Evolutionary conservation across 2,329 filamentous ascomycete species (phyloP).

Genomic region (Monilinia fructigena): DNA sequence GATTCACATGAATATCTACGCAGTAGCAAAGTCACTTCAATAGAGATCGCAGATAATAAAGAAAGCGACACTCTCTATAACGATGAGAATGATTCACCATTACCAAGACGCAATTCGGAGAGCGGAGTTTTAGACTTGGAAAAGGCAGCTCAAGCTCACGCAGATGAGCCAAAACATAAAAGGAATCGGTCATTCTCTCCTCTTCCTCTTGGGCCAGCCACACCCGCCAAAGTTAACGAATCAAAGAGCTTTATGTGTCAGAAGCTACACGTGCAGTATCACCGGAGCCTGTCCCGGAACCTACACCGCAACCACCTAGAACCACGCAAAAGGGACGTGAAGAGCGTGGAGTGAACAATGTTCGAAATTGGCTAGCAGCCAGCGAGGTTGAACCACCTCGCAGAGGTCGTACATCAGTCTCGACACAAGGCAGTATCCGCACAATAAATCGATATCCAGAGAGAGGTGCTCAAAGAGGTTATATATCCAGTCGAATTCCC

Average conservation of each 20-base stretch:
- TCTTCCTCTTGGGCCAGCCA: constrained; percentile 18
- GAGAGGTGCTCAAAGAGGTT: constrained; percentile 19
- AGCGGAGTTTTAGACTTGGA: constrained; percentile 37
- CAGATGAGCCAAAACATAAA: constrained; percentile 19
- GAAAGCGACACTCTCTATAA: constrained; percentile 26
- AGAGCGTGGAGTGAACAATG: constrained; percentile 20
- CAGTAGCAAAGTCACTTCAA: constrained; percentile 9
- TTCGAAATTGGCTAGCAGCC: constrained; percentile 36
- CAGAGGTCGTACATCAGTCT: constrained; percentile 33
- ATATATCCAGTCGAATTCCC: constrained; percentile 22
- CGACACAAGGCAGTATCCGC: constrained; percentile 35
- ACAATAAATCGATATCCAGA: constrained; percentile 30
- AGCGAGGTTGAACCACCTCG: constrained; percentile 24
- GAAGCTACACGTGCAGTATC: constrained; percentile 23
- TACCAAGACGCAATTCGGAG: constrained; percentile 40
- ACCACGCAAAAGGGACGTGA: constrained; percentile 25
- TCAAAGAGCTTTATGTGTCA: constrained; percentile 26
- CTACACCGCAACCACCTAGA: constrained; percentile 16
- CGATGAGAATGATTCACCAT: constrained; percentile 25
- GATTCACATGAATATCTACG: constrained; percentile 32
- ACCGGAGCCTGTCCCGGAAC: constrained; percentile 12
- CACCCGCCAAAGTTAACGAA: constrained; percentile 14
- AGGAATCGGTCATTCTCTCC: constrained; percentile 35
- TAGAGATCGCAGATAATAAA: constrained; percentile 15
- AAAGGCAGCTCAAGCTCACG: constrained; percentile 23